Base-by-base conservation (phyloP, 768 basidiomycete genomes). In the Serendipita sp. region DNA sequence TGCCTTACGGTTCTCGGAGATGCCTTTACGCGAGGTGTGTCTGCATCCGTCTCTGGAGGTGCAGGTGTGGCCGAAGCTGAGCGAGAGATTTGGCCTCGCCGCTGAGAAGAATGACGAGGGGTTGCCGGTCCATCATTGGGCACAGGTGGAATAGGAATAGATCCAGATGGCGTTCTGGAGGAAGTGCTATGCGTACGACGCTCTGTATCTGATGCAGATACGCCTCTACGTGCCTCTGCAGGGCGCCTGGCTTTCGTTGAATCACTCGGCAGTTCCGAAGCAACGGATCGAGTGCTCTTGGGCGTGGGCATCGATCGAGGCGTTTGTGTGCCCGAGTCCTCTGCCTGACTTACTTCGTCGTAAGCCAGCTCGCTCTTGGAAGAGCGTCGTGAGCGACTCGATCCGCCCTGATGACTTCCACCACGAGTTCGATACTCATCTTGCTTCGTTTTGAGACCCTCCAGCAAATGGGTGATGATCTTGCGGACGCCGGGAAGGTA, bases 361-460 rank as follows among this genome's bases (percentile, higher is more conserved):
- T 58, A 58, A 11, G 53, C 5, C 4, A 58, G 53, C 53, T 66
- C 66, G 1, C 63, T 17, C 51, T 74, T 75, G 63, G 76, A 76
- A 16, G 74, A 70, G 60, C 74, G 79, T n/a, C 82, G 83, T 9
- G 81, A 77, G 38, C 82, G 80, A 64, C 87, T 84, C 30, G 83
- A 81, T 28, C 85, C 78, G 64, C 86, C 80, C 7, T 5, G 9
- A 28, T 20, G 26, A 38, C 34, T 38, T 14, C 34, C 34, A 66
- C 82, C 81, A 24, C 91, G 53, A n/a, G 28, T 3, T 58, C 31
- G 83, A 73, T 95, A 96, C 66, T 84, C 78, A 42, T 87, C 84
- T 73, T 99, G 95, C 72, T 97, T 97, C 56, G 76, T 81, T 60
- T 94, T 87, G n/a, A 99, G 78, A 14, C 94, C 95, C 68, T 92